These are phyloP conservation scores for Cetraspora pellucida DNA, from an alignment of 192 early-diverging fungal genomes.

Conservation along the genomic window DNA sequence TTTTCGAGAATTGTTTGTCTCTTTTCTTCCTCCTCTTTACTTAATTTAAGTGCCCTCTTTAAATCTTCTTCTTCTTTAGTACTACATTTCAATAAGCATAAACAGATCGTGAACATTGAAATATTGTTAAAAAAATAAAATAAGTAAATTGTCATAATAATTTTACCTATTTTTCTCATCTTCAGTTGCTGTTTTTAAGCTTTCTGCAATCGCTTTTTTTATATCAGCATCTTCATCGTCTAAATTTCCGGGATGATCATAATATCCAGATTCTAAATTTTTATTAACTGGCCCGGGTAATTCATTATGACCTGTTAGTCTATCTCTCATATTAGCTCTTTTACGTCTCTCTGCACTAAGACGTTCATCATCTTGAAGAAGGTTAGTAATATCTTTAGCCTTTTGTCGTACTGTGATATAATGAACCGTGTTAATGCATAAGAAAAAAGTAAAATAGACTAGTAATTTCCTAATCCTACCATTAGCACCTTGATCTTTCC, in stretches of 20 bases:
- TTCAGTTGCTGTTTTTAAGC: slow-evolving; percentile 64
- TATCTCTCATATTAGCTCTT: slow-evolving; percentile 63
- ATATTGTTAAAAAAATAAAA: not conserved
- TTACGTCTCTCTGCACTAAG: slow-evolving; percentile 76
- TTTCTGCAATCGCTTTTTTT: slow-evolving; percentile 81
- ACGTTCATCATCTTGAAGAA: slow-evolving; percentile 77
- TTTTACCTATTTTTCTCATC: slow-evolving; percentile 40
- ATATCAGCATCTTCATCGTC: slow-evolving; percentile 88
- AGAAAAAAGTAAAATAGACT: not conserved
- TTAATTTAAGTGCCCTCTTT: slow-evolving; percentile 46
- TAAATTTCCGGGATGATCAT: slow-evolving; percentile 47
- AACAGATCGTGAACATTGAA: not conserved
- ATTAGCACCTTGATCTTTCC: slow-evolving; percentile 88
- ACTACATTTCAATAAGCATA: not conserved
- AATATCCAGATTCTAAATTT: slow-evolving; percentile 34
- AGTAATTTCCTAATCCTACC: slow-evolving; percentile 49
- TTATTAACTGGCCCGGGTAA: slow-evolving; percentile 17
- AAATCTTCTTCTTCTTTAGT: slow-evolving; percentile 47
- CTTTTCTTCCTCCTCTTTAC: slow-evolving; percentile 49
- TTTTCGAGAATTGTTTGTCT: slow-evolving; percentile 35
- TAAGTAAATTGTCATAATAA: not conserved
- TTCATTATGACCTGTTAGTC: slow-evolving; percentile 55
- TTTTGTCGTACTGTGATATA: slow-evolving; percentile 79
- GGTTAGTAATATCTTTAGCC: slow-evolving; percentile 84
- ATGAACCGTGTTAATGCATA: not conserved